phyloP scores from a whole-genome alignment of 345 rosid species.

The Salix koriyanagi region DNA sequence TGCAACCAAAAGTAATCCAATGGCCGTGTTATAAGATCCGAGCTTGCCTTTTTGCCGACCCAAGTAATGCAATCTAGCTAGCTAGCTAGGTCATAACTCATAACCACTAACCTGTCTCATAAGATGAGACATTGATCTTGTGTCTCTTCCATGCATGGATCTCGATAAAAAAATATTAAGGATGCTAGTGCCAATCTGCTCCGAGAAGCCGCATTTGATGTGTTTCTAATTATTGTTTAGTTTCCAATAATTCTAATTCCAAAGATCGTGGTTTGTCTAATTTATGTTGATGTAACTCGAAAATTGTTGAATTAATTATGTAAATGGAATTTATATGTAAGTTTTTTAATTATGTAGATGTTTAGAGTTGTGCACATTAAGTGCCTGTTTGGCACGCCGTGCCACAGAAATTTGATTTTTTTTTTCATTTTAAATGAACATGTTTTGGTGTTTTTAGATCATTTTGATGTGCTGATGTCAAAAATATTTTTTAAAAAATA shows the following conservation, averaged over 20 bases:
- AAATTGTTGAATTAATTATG: too few species aligned
- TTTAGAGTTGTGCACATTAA: too few species aligned
- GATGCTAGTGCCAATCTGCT: slow-evolving; percentile 22
- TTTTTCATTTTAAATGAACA: too few species aligned
- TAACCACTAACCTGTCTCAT: not conserved
- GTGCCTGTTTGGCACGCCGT: too few species aligned
- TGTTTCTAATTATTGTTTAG: not conserved
- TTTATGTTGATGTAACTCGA: not conserved
- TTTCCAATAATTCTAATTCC: not conserved
- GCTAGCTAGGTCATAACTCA: not conserved
- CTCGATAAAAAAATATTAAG: not conserved
- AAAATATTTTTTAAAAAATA: too few species aligned
- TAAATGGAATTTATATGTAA: too few species aligned
- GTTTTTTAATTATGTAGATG: too few species aligned
- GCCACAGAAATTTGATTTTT: too few species aligned
- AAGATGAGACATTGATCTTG: not conserved
- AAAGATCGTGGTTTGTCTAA: not conserved
- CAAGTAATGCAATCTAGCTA: not conserved
- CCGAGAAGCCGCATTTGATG: slow-evolving; percentile 53
- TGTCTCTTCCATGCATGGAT: not conserved
- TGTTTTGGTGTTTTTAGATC: too few species aligned
- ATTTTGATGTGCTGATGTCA: too few species aligned
- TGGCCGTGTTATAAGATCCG: not conserved
- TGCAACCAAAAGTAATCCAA: not conserved
- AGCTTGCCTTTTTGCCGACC: not conserved